Conservation (phyloP, 768 basidiomycete genomes). For the Chalciporus sphaerocephalus region DNA sequence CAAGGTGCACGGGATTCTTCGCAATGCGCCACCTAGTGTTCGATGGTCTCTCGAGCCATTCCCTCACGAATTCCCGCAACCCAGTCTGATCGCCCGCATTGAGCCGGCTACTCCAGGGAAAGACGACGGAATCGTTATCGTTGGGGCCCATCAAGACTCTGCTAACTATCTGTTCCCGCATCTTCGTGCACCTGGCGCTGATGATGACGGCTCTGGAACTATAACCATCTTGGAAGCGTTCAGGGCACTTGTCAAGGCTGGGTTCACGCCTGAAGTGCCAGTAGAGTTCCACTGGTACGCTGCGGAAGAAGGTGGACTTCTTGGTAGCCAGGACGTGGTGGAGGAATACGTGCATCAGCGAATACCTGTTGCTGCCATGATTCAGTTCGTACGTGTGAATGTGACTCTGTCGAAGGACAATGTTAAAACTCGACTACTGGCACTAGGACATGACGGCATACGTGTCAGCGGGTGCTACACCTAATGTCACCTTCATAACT, state of each 20-base stretch:
- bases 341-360: constrained; percentile 44
- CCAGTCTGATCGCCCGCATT: constrained; percentile 25
- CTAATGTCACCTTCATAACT: constrained; percentile 29
- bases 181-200: constrained; percentile 46
- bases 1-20: constrained; percentile 9
- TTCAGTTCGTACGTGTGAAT: constrained; percentile 38
- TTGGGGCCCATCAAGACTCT: constrained; percentile 43
- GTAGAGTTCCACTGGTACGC: constrained; percentile 87
- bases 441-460: constrained; percentile 39
- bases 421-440: neutral
- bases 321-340: constrained; percentile 45
- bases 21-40: constrained; percentile 8
- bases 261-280: constrained; percentile 60
- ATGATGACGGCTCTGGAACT: constrained; percentile 58
- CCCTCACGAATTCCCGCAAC: constrained; percentile 18
- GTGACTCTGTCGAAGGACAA: neutral
- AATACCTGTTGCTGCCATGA: constrained; percentile 46
- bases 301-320: constrained; percentile 48
- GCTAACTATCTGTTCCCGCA: constrained; percentile 38
- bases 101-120: constrained; percentile 12
- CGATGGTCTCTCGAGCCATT: constrained; percentile 22
- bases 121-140: constrained; percentile 30
- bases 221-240: constrained; percentile 79
- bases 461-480: constrained; percentile 9
- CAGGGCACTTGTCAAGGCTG: constrained; percentile 61